Conservation (phyloP, 1,284 basidiomycete genomes). For the Apiotrichum laibachii region DNA sequence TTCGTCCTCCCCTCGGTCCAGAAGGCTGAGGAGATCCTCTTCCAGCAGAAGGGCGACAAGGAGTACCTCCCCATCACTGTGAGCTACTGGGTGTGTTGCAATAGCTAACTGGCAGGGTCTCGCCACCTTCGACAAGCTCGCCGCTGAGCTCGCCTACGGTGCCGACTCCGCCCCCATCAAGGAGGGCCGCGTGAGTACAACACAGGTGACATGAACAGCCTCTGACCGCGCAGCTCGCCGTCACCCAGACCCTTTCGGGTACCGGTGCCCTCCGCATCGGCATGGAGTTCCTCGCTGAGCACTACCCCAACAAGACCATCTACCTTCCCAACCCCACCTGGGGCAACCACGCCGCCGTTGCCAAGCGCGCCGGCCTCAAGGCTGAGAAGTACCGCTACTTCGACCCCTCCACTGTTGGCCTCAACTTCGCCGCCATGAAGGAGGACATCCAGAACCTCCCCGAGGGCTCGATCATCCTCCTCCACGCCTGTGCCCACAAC, state of each 20-base stretch:
- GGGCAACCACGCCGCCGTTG: conserved; percentile 92
- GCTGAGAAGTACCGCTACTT: conserved; percentile 79
- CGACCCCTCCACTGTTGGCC: conserved; percentile 86
- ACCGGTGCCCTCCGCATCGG: conserved; percentile 97
- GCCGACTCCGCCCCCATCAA: conserved; percentile 71
- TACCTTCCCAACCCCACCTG: conserved; percentile 94
- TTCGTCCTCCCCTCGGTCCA: conserved; percentile 88
- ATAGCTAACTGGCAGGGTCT: conserved; percentile 55
- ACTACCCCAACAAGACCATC: conserved; percentile 87
- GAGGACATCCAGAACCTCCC: conserved; percentile 67
- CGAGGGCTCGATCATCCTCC: conserved; percentile 51
- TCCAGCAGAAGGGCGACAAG: conserved; percentile 76
- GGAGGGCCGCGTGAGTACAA: conserved; percentile 67
- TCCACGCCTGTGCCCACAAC: conserved; percentile 56
- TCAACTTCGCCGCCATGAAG: conserved; percentile 90
- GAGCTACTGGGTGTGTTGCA: conserved; percentile 4
- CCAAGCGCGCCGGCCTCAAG: conserved; percentile 85
- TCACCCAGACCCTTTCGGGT: conserved; percentile 95
- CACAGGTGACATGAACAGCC: background rate
- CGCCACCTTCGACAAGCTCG: conserved; percentile 80
- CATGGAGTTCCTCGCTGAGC: conserved; percentile 80
- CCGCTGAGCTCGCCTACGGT: conserved; percentile 90
- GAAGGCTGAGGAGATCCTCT: conserved; percentile 64
- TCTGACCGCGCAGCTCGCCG: conserved; percentile 64
- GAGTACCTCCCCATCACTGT: conserved; percentile 94